phyloP scores from a whole-genome alignment of 2,329 filamentous ascomycete species.

The Microascus cirrosus region DNA sequence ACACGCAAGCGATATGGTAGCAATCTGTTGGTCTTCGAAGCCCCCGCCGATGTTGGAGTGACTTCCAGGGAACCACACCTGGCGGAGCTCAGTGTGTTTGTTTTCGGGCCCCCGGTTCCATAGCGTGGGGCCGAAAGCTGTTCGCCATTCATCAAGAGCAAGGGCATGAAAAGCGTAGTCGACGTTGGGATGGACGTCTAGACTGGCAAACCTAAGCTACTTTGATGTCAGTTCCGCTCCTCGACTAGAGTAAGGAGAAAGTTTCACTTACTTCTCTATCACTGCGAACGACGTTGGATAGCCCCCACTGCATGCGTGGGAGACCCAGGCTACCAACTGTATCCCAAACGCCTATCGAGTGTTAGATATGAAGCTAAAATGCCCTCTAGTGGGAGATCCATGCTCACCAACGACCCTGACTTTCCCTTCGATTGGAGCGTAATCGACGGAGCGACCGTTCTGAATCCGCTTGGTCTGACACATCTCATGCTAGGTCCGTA shows the following conservation, averaged over 20 bases:
- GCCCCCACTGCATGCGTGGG: constrained; percentile 8
- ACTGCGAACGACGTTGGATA: constrained; percentile 2
- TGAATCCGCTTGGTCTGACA: constrained; percentile 14
- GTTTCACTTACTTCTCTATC: constrained; percentile 4
- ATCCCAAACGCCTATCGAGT: constrained; percentile 32
- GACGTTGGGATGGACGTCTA: constrained; percentile 17
- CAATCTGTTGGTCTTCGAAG: constrained; percentile 38
- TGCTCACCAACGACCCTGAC: constrained; percentile 25
- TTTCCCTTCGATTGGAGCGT: neutral
- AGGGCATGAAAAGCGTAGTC: constrained; percentile 45
- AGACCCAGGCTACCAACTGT: constrained; percentile 27
- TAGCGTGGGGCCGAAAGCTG: constrained; percentile 16
- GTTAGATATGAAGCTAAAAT: neutral
- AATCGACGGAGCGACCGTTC: neutral
- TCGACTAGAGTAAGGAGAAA: neutral
- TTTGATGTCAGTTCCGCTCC: neutral
- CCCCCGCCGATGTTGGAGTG: constrained; percentile 63
- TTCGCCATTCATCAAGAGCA: constrained; percentile 38
- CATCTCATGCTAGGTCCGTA: neutral
- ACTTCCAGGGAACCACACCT: constrained; percentile 57
- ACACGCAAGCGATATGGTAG: constrained; percentile 25
- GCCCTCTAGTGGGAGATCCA: too few species aligned
- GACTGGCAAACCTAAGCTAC: constrained; percentile 7
- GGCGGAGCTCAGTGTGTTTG: constrained; percentile 28
- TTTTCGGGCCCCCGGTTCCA: constrained; percentile 12